Evolutionary conservation across 2,329 filamentous ascomycete genomes (phyloP), one percentile per base, ranked within the genome.

Genomic region (Nemania serpens): DNA sequence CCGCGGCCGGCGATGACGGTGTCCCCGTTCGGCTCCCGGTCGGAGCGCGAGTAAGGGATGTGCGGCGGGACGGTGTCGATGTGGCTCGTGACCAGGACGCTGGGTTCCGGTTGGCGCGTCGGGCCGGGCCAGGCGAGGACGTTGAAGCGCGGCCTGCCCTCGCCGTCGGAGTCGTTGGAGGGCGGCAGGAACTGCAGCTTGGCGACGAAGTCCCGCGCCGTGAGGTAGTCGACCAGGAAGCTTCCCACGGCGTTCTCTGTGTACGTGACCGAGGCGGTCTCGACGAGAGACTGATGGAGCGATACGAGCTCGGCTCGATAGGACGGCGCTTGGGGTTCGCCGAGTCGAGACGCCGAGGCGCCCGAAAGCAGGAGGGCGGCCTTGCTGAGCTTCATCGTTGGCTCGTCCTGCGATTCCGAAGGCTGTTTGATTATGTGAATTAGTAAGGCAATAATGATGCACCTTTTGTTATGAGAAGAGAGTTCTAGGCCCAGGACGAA

Each of bases 11-110:
- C 84, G 61, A 94, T 90, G 60, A 82, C 63, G 52, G 83, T 80
- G 62, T 83, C 71, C 6, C 71, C 61, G 13, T 75, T 79, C 37
- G 79, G 68, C 68, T 63, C 70, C 80, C 41, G 79, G 42, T 81
- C 76, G 34, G 82, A 79, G 10, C 87, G 82, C 43, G 80, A 79
- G 74, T 92, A 92, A 0, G 88, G 88, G 61, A 91, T 89, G 73
- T 85, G 86, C 0, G 90, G 90, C 0, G 90, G 89, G 0, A 91
- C 88, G 2, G 84, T 84, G 70, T 97, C 93, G 69, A 96, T 94
- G 74, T 97, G 93, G 58, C 89, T 93, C 1, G 88, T 88, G 1
- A 93, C 75, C n/a, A 92, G 78, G 11, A 91, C 79, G 36, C 81
- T 82, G 1, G 87, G 83, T 10, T 81, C 77, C 39, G 81, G 79